These are phyloP conservation scores for Orbilia blumenaviensis DNA, from an alignment of 2,329 filamentous ascomycete genomes.

Conservation along the genomic window DNA sequence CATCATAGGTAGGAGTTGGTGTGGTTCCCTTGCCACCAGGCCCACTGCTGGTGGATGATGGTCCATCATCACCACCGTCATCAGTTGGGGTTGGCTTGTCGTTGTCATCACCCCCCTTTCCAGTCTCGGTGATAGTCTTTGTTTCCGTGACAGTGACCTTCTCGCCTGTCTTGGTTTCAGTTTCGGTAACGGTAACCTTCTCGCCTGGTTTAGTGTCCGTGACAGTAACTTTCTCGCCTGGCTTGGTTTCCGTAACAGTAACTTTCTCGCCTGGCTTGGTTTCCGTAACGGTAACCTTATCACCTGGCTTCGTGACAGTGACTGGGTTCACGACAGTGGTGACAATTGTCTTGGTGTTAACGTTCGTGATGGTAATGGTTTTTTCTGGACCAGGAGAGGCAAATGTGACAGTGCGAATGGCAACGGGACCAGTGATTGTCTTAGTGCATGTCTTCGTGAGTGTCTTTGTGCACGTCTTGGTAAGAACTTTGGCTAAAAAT, in stretches of 20 bases:
- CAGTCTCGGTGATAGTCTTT: background rate
- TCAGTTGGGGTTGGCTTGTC: background rate
- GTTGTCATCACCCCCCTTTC: background rate
- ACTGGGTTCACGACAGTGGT: background rate
- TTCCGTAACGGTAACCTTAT: too few relatives aligned
- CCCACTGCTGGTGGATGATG: background rate
- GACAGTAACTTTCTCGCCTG: too few relatives aligned
- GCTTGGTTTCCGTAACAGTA: too few relatives aligned
- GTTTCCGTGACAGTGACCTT: background rate
- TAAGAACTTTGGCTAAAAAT: background rate
- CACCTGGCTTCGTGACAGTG: too few relatives aligned
- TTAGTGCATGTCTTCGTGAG: constrained; percentile 5
- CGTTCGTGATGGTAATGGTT: background rate
- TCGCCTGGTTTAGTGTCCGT: background rate
- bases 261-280: too few relatives aligned
- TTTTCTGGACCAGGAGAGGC: background rate
- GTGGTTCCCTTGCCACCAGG: background rate
- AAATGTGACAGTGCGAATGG: background rate
- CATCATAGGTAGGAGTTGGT: background rate
- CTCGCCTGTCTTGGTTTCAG: background rate
- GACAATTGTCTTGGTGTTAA: background rate
- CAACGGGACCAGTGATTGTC: background rate
- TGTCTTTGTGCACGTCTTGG: background rate
- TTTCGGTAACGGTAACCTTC: background rate
- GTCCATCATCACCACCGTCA: background rate